phyloP scores from a whole-genome alignment of 805 yeast genomes.

The Wickerhamiella spandovensis region DNA sequence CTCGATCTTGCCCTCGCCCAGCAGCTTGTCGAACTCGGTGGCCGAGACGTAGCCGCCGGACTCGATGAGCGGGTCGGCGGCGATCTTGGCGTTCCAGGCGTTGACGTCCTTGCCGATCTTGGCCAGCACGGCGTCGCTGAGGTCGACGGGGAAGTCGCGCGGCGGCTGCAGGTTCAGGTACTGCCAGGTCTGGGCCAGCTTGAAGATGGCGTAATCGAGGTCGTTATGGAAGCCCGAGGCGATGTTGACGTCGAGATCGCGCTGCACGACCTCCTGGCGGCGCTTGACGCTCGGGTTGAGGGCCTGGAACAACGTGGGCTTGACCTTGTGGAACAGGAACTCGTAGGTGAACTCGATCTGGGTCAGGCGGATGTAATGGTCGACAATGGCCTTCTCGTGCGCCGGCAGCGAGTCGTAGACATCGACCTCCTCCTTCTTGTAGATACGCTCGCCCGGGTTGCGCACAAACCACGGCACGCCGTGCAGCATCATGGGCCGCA shows the following conservation, averaged over 20 bases:
- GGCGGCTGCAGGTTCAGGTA: slow-evolving; percentile 10
- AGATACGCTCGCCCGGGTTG: slow-evolving; percentile 81
- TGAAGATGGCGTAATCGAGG: slow-evolving; percentile 15
- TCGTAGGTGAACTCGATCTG: slow-evolving; percentile 90
- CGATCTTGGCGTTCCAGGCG: slow-evolving; percentile 52
- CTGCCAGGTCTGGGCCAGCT: slow-evolving; percentile 14
- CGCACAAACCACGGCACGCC: slow-evolving; percentile 73
- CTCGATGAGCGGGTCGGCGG: slow-evolving; percentile 70
- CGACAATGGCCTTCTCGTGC: slow-evolving; percentile 63
- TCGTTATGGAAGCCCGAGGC: slow-evolving; percentile 17
- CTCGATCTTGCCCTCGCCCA: slow-evolving; percentile 54
- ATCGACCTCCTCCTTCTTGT: slow-evolving; percentile 62
- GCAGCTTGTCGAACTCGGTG: slow-evolving; percentile 66
- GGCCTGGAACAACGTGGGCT: slow-evolving; percentile 58
- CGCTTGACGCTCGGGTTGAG: slow-evolving; percentile 67
- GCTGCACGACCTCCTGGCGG: slow-evolving; percentile 24
- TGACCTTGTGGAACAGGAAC: slow-evolving; percentile 47
- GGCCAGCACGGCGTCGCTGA: slow-evolving; percentile 45
- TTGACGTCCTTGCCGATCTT: slow-evolving; percentile 44
- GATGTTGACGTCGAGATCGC: slow-evolving; percentile 19
- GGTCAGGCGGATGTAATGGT: slow-evolving; percentile 77
- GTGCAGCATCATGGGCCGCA: slow-evolving; percentile 71
- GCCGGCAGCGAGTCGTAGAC: slow-evolving; percentile 55
- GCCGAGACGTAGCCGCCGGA: slow-evolving; percentile 95
- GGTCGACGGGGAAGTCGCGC: slow-evolving; percentile 43